Evolutionary conservation across 768 basidiomycete genomes (phyloP), one percentile per base, ranked within the genome.

Genomic region (Trametes cubensis): DNA sequence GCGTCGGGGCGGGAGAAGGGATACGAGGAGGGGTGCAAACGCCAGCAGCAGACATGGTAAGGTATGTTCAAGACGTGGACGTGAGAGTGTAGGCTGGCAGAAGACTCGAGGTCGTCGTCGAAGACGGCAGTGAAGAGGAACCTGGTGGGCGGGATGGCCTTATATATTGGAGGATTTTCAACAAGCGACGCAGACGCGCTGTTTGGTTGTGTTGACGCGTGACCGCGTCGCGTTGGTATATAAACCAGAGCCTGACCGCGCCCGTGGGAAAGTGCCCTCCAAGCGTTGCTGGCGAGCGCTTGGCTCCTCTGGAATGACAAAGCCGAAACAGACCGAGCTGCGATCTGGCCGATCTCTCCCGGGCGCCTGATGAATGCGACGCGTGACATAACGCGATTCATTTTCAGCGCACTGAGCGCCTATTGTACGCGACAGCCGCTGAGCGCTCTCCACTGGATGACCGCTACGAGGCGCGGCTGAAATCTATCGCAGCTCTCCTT

Each of bases 1-100:
- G 80, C 6, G 79, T 77, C 47, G 72, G 70, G 41, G 63, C 64
- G 49, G 73, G 72, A 61, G 77, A 77, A 60, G 72, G 60, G 28
- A 67, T 44, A 52, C 70, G 67, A 58, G 73, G 62, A 50, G 71
- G 64, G 48, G 70, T 68, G 61, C 54, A 53, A 51, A 66, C 52
- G 42, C 62, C 68, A 66, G 67, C 62, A 55, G 68, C 47, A 62
- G 70, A 64, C 69, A 71, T 70, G 30, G 49, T 60, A 45, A 41
- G 38, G 8, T 47, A 41, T 61, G 28, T 60, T 17, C 34, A 47
- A 50, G 55, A 26, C 34, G 63, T 62, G 55, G 44, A 50, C 30
- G 20, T 23, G 26, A 51, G 15, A 30, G 39, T 23, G 61, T 44
- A 52, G 49, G 48, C 18, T 64, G 47, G 25, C 46, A 48, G 30